phyloP scores from a whole-genome alignment of 345 rosid species.

The Euphorbia tirucalli region DNA sequence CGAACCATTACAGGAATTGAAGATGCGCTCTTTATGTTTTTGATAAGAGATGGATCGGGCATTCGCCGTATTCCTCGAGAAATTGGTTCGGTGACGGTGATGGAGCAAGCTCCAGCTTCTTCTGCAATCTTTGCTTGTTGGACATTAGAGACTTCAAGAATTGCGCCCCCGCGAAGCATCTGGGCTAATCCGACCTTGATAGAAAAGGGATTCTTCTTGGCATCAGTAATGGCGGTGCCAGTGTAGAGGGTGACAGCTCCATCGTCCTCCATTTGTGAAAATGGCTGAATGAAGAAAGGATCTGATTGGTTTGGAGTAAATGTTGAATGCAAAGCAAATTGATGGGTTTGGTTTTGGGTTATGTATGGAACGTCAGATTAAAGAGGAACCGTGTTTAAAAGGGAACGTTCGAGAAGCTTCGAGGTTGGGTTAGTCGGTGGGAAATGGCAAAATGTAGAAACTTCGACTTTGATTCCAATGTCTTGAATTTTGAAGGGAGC shows the following conservation, averaged over 20 bases:
- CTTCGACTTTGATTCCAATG: constrained; percentile 20
- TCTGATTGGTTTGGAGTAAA: background rate
- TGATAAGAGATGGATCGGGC: constrained; percentile 26
- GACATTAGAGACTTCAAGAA: constrained; percentile 24
- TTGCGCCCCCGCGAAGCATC: constrained; percentile 32
- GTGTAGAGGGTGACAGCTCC: constrained; percentile 30
- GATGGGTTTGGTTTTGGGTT: background rate
- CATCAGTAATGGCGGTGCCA: constrained; percentile 16
- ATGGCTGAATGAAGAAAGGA: constrained; percentile 18
- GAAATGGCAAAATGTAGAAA: constrained; percentile 18
- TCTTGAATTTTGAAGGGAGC: background rate
- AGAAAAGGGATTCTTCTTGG: constrained; percentile 23
- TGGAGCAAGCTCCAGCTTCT: constrained; percentile 32
- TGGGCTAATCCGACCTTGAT: constrained; percentile 29
- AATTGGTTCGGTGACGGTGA: constrained; percentile 19
- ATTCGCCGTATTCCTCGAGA: constrained; percentile 13
- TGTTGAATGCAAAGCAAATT: background rate
- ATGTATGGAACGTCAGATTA: background rate
- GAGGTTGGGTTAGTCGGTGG: constrained; percentile 33
- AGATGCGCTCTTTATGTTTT: constrained; percentile 30
- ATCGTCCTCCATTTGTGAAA: constrained; percentile 30
- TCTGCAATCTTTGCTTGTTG: constrained; percentile 30
- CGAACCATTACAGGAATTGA: constrained; percentile 32
- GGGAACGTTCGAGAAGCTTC: constrained; percentile 23
- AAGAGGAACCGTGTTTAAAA: background rate